A percentile compares a stretch with the other conserved stretches of the same genome.
Evolutionary conservation across 345 rosid genomes (phyloP).

Genomic region (Pugionium dolabratum): DNA sequence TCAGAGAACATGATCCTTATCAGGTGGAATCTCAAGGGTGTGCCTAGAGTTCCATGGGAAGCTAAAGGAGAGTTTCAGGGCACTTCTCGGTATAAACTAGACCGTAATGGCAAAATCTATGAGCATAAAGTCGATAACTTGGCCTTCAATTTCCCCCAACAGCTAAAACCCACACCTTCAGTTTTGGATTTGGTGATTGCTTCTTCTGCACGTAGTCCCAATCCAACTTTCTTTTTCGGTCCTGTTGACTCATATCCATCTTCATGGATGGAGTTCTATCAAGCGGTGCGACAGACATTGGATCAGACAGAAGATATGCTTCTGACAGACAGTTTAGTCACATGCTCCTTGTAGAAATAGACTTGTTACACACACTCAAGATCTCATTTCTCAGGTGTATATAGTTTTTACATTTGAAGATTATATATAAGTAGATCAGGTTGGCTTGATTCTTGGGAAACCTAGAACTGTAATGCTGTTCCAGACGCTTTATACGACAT

Average conservation of each 20-base stretch:
- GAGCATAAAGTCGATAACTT: conserved; percentile 93
- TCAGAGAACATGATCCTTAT: conserved; percentile 89
- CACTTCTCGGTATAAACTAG: conserved; percentile 85
- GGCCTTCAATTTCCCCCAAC: conserved; percentile 86
- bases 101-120: conserved; percentile 82
- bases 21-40: conserved; percentile 90
- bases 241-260: conserved; percentile 57
- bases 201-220: conserved; percentile 79
- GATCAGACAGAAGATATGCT: conserved; percentile 45
- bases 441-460: conserved; percentile 18
- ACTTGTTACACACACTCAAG: conserved; percentile 24
- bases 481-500: conserved; percentile 27
- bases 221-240: conserved; percentile 71
- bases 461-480: conserved; percentile 24
- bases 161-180: conserved; percentile 70
- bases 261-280: conserved; percentile 74
- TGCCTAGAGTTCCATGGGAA: conserved; percentile 96
- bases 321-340: conserved; percentile 55
- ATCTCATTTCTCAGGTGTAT: conserved; percentile 27
- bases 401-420: conserved; percentile 34
- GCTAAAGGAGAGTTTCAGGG: conserved; percentile 93
- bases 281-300: conserved; percentile 68
- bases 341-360: conserved; percentile 62
- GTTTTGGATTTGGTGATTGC: conserved; percentile 81
- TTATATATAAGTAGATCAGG: conserved; percentile 25